A percentile compares a stretch with the other conserved stretches of the same genome.
These are phyloP conservation scores for Lyophyllum shimeji DNA, from an alignment of 768 basidiomycete genomes.

Conservation along the genomic window DNA sequence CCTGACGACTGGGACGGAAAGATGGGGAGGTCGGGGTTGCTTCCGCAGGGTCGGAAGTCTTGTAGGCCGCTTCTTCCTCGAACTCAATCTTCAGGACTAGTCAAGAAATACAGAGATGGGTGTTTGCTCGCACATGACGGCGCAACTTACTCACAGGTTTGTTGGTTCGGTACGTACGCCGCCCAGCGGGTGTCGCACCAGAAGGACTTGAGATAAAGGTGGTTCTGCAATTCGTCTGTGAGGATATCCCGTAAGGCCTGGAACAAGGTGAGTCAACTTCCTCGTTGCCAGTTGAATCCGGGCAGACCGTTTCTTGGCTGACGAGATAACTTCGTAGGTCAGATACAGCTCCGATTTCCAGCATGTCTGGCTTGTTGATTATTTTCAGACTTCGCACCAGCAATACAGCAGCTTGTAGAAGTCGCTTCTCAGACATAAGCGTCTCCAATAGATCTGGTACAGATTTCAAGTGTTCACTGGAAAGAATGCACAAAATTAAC, in stretches of 20 bases:
- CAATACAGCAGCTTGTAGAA: slow-evolving; percentile 84
- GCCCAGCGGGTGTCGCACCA: slow-evolving; percentile 96
- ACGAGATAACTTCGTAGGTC: slow-evolving; percentile 85
- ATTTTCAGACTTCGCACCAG: slow-evolving; percentile 86
- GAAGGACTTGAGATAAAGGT: slow-evolving; percentile 95
- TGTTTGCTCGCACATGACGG: background rate
- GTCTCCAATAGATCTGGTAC: slow-evolving; percentile 92
- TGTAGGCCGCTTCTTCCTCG: slow-evolving; percentile 46
- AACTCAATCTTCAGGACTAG: slow-evolving; percentile 70
- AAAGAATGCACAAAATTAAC: slow-evolving; percentile 14
- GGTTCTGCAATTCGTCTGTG: slow-evolving; percentile 92
- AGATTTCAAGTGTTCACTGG: slow-evolving; percentile 84
- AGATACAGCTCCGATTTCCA: slow-evolving; percentile 91
- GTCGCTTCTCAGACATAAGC: slow-evolving; percentile 92
- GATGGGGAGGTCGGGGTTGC: slow-evolving; percentile 39
- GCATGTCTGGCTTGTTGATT: slow-evolving; percentile 90
- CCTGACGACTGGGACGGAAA: slow-evolving; percentile 49
- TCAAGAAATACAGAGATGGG: background rate
- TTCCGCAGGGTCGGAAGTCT: slow-evolving; percentile 27
- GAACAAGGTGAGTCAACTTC: slow-evolving; percentile 1
- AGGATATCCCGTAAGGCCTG: slow-evolving; percentile 92
- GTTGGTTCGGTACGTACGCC: slow-evolving; percentile 78
- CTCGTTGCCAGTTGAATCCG: background rate
- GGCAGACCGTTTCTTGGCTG: slow-evolving; percentile 78
- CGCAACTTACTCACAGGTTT: slow-evolving; percentile 52